Evolutionary conservation across 129 eudicot species (phyloP).

Genomic region (Calendula officinalis): DNA sequence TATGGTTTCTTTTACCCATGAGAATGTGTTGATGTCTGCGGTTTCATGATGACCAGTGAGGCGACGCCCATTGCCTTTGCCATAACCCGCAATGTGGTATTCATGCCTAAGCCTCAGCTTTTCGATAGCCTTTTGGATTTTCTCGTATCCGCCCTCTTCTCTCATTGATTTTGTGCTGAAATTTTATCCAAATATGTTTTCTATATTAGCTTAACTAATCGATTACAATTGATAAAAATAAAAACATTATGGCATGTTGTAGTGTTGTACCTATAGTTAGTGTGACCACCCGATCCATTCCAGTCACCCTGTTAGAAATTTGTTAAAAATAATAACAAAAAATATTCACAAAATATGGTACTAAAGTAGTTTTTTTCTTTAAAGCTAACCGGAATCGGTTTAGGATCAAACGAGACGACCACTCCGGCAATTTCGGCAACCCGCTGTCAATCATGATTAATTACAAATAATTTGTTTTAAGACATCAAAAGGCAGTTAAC

Average conservation of each 20-base stretch:
- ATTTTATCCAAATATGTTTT: background rate
- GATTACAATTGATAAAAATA: background rate
- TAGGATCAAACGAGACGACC: conserved; percentile 78
- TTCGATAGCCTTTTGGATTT: conserved; percentile 81
- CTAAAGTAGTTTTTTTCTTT: background rate
- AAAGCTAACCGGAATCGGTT: conserved; percentile 71
- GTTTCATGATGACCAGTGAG: conserved; percentile 81
- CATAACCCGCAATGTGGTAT: conserved; percentile 76
- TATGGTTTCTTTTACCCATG: conserved; percentile 55
- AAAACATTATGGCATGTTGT: background rate
- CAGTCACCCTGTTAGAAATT: conserved; percentile 73
- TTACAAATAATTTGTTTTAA: background rate
- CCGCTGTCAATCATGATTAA: conserved; percentile 45
- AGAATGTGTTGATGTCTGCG: conserved; percentile 63
- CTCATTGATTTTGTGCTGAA: conserved; percentile 80
- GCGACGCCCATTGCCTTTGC: conserved; percentile 91
- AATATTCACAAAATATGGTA: background rate
- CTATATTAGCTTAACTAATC: conserved; percentile 1
- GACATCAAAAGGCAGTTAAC: background rate
- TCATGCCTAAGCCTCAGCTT: conserved; percentile 69
- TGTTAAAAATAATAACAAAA: background rate
- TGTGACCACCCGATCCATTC: conserved; percentile 89
- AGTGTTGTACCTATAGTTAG: conserved; percentile 67
- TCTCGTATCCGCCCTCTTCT: conserved; percentile 73
- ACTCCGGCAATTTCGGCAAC: conserved; percentile 84